phyloP scores from a whole-genome alignment of 495 filamentous ascomycete species.

The Daldinia loculata region DNA sequence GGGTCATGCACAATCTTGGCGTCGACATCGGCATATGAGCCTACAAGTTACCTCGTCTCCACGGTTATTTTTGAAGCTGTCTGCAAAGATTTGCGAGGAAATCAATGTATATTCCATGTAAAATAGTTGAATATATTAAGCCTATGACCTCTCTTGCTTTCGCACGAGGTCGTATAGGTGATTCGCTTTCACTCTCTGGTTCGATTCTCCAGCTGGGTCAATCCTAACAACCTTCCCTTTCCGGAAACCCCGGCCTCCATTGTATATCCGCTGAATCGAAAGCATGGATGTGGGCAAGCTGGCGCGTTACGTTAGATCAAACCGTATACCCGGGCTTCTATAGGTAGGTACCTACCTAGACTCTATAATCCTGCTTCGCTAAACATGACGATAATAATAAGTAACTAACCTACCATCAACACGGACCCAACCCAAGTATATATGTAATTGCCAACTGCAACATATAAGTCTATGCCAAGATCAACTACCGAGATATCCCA shows the following conservation, averaged over 20 bases:
- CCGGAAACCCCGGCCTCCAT: conserved; percentile 5
- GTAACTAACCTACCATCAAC: not conserved
- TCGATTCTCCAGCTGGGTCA: too few relatives aligned
- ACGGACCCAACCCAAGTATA: too few relatives aligned
- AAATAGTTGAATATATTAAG: too few relatives aligned
- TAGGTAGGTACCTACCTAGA: too few relatives aligned
- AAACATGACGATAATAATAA: not conserved
- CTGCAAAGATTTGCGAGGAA: too few relatives aligned
- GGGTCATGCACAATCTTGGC: not conserved
- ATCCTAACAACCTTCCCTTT: conserved; percentile 23
- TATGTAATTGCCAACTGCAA: not conserved
- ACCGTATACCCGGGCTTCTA: too few relatives aligned
- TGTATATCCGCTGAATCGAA: conserved; percentile 1
- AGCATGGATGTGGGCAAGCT: not conserved
- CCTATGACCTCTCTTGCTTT: too few relatives aligned
- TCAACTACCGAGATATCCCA: conserved; percentile 12
- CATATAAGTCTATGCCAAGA: conserved; percentile 5
- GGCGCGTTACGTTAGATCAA: not conserved
- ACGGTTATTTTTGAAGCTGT: too few relatives aligned
- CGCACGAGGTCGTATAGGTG: too few relatives aligned
- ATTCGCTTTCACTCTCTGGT: too few relatives aligned
- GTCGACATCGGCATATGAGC: not conserved
- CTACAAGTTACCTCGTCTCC: not conserved
- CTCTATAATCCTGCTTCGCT: not conserved
- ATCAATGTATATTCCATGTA: too few relatives aligned